Conservation (phyloP, 441 rosid genomes). For the Corymbia citriodora region DNA sequence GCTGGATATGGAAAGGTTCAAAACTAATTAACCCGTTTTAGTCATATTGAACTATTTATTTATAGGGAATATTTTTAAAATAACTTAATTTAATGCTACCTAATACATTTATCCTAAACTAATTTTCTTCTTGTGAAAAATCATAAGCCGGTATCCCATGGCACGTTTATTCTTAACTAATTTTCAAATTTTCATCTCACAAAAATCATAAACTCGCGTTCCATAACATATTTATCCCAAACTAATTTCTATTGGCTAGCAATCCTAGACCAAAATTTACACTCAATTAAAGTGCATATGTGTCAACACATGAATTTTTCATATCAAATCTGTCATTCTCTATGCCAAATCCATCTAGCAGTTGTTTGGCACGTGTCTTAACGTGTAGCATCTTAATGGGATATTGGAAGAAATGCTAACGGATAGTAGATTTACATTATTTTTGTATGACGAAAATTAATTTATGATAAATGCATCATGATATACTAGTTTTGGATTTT, state of each 20-base stretch:
- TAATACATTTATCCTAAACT: background rate
- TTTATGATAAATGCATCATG: background rate
- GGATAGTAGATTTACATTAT: background rate
- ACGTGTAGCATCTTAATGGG: background rate
- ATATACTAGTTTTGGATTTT: background rate
- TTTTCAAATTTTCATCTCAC: background rate
- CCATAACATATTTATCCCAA: background rate
- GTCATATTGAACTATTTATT: background rate
- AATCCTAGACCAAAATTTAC: background rate
- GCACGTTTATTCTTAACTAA: background rate
- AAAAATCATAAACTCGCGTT: background rate
- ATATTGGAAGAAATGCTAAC: background rate
- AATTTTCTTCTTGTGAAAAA: background rate
- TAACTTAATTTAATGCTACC: background rate
- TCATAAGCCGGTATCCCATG: background rate
- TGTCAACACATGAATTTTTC: background rate
- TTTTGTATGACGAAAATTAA: background rate
- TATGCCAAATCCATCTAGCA: background rate
- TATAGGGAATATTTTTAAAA: too few species aligned
- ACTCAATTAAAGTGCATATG: background rate
- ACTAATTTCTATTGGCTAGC: background rate
- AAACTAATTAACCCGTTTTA: background rate
- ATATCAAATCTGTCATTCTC: background rate
- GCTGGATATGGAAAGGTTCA: background rate
- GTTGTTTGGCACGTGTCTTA: background rate